These are phyloP conservation scores for Botryotinia convoluta DNA, from an alignment of 2,329 filamentous ascomycete genomes.

Conservation along the genomic window DNA sequence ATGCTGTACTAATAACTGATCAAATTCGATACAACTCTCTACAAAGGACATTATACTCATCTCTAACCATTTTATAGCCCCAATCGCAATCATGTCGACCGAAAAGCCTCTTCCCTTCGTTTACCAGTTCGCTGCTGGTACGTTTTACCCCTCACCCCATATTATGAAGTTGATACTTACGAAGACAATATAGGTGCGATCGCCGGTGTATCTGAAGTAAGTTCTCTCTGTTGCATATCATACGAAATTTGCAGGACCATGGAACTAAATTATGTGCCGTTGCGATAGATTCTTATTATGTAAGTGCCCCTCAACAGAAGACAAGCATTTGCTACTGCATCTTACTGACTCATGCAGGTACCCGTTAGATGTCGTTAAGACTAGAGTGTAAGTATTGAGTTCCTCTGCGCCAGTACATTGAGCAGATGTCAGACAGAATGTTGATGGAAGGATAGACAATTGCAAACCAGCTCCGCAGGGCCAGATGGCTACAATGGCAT, in stretches of 20 bases:
- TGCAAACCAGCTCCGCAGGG: conserved; percentile 79
- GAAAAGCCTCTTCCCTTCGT: conserved; percentile 81
- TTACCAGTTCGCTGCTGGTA: conserved; percentile 93
- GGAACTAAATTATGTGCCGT: conserved; percentile 30
- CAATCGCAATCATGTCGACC: conserved; percentile 54
- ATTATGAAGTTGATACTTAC: conserved; percentile 36
- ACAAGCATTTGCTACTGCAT: conserved; percentile 9
- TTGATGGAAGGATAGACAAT: conserved; percentile 58
- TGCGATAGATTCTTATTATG: conserved; percentile 78
- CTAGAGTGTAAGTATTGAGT: conserved; percentile 72
- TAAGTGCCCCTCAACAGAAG: conserved; percentile 45
- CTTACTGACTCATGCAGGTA: conserved; percentile 63
- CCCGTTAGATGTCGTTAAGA: conserved; percentile 97
- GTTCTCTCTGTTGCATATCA: conserved; percentile 37
- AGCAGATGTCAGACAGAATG: background rate
- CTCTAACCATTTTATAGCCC: background rate
- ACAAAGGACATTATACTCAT: background rate
- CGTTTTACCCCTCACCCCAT: conserved; percentile 34
- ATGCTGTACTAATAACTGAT: background rate
- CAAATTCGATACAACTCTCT: background rate
- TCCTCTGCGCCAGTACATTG: background rate
- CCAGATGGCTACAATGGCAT: conserved; percentile 93
- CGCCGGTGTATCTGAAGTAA: conserved; percentile 94
- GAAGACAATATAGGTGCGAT: conserved; percentile 64
- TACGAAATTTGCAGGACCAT: background rate